Conservation (phyloP, 495 filamentous ascomycete genomes). For the Aspergillus affinis region DNA sequence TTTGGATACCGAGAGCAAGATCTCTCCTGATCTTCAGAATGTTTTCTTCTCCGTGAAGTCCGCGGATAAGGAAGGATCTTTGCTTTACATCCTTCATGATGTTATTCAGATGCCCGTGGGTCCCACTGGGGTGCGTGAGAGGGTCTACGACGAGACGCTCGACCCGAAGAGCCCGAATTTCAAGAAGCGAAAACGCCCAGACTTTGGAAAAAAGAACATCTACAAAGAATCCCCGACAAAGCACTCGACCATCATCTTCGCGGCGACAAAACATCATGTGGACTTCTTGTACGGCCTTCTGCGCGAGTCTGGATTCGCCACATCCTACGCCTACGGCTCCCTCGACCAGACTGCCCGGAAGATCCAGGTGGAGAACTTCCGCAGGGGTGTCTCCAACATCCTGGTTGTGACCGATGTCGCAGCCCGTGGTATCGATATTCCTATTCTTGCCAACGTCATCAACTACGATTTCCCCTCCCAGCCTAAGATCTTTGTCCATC, state of each 20-base stretch:
- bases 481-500: conserved; percentile 94
- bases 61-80: conserved; percentile 86
- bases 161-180: conserved; percentile 51
- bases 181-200: conserved; percentile 67
- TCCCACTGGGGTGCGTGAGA: conserved; percentile 52
- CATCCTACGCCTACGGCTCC: conserved; percentile 90
- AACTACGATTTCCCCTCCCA: conserved; percentile 98
- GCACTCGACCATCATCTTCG: conserved; percentile 91
- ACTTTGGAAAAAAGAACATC: conserved; percentile 34
- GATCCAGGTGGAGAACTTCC: conserved; percentile 85
- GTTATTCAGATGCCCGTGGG: conserved; percentile 92
- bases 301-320: conserved; percentile 71
- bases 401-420: conserved; percentile 98
- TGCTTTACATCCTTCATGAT: conserved; percentile 85
- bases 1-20: conserved; percentile 90
- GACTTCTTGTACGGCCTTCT: conserved; percentile 83
- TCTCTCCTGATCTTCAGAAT: conserved; percentile 89
- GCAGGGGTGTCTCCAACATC: conserved; percentile 79
- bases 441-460: conserved; percentile 92
- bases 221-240: conserved; percentile 44
- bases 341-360: conserved; percentile 91
- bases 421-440: conserved; percentile 96
- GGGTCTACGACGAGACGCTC: conserved; percentile 35
- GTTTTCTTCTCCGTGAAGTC: conserved; percentile 93
- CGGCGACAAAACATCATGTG: conserved; percentile 96